phyloP scores from a whole-genome alignment of 2,329 filamentous ascomycete genomes.

The Sphaerostilbella broomeana region DNA sequence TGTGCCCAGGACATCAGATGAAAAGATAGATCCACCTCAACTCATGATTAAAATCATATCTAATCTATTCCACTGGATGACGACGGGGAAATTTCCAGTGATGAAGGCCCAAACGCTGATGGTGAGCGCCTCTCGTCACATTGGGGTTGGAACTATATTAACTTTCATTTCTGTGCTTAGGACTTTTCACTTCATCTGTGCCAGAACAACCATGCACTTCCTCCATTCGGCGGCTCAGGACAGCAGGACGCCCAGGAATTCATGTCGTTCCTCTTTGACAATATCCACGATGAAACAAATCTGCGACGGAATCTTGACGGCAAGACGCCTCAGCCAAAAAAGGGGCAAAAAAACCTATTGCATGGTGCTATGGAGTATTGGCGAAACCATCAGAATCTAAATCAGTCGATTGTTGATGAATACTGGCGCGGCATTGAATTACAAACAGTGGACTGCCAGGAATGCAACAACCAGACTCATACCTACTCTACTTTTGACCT shows the following conservation, averaged over 20 bases:
- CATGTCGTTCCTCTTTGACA: conserved; percentile 72
- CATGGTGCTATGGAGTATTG: conserved; percentile 68
- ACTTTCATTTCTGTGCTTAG: conserved; percentile 24
- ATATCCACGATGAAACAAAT: conserved; percentile 83
- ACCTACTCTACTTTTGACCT: conserved; percentile 47
- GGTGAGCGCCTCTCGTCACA: conserved; percentile 37
- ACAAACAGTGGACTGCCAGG: conserved; percentile 62
- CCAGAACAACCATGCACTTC: conserved; percentile 21
- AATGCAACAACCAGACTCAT: conserved; percentile 44
- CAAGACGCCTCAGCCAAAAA: conserved; percentile 26
- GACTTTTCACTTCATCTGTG: conserved; percentile 46
- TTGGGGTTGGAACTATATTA: too few relatives aligned
- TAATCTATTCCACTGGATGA: conserved; percentile 53
- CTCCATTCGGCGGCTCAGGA: conserved; percentile 59
- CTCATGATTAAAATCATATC: conserved; percentile 54
- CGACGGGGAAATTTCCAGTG: conserved; percentile 39
- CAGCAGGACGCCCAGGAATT: conserved; percentile 95
- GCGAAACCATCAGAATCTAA: conserved; percentile 61
- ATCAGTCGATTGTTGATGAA: conserved; percentile 69
- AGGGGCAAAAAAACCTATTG: conserved; percentile 28
- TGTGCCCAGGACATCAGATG: conserved; percentile 58
- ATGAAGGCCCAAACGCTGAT: conserved; percentile 52
- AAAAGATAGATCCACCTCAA: conserved; percentile 47
- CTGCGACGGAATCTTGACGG: conserved; percentile 37
- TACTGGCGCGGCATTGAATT: conserved; percentile 75